A percentile compares a stretch with the other conserved stretches of the same genome.
Conservation (phyloP, 345 rosid species). For the Syzygium aromaticum region DNA sequence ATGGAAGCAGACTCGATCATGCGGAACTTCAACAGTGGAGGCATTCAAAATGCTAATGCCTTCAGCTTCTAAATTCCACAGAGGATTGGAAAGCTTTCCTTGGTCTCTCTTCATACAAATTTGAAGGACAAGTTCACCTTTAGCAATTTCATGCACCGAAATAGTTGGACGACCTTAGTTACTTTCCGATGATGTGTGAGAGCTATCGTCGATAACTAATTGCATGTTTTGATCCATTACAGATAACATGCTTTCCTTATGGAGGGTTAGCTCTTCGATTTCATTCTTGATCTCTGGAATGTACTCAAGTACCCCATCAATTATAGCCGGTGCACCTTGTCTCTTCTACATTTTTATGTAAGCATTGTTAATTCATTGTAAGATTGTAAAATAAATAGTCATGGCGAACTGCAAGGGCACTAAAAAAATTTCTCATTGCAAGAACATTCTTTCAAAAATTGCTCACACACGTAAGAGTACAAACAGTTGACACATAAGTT, state of each 20-base stretch:
- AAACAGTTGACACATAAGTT: background rate
- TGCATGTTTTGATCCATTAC: background rate
- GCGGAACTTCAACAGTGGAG: constrained; percentile 14
- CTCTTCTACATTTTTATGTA: constrained; percentile 11
- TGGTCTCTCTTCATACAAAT: constrained; percentile 5
- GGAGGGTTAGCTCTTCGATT: constrained; percentile 12
- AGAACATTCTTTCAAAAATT: background rate
- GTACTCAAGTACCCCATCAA: constrained; percentile 22
- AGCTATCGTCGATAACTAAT: background rate
- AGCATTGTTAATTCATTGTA: background rate
- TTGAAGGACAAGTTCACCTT: constrained; percentile 20
- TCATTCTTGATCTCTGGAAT: constrained; percentile 24
- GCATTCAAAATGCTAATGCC: constrained; percentile 10
- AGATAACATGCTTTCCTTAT: constrained; percentile 11
- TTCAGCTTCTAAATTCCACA: constrained; percentile 21
- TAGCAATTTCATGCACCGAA: constrained; percentile 14
- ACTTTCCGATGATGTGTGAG: background rate
- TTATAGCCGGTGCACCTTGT: constrained; percentile 13
- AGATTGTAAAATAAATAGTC: background rate
- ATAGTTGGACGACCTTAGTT: background rate
- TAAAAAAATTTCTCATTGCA: background rate
- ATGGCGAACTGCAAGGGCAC: background rate
- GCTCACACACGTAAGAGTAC: background rate
- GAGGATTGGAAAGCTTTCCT: constrained; percentile 5
- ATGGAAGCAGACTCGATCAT: constrained; percentile 13